These are phyloP conservation scores for Ceratonia siliqua DNA, from an alignment of 306 rosid genomes.

Conservation along the genomic window DNA sequence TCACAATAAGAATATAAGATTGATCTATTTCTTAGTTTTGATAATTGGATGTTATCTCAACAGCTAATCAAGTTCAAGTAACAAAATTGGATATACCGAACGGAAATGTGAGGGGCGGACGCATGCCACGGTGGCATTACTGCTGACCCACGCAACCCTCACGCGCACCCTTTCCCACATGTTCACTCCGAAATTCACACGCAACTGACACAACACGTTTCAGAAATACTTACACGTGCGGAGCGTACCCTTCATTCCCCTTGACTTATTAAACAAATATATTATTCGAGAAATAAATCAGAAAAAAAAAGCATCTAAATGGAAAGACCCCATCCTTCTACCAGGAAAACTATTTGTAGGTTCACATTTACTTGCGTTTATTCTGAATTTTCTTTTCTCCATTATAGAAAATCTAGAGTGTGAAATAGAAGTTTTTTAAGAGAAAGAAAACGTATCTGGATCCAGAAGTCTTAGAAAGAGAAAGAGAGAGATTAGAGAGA, in stretches of 20 bases:
- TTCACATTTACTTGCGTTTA: slow-evolving; percentile 30
- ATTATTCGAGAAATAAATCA: background rate
- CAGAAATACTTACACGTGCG: slow-evolving; percentile 32
- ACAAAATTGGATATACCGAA: slow-evolving; percentile 6
- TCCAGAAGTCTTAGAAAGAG: slow-evolving; percentile 6
- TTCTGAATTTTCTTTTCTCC: background rate
- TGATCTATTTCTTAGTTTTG: no score
- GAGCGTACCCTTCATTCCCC: slow-evolving; percentile 16
- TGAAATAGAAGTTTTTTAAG: slow-evolving; percentile 19
- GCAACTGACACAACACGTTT: slow-evolving; percentile 19
- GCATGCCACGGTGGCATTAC: slow-evolving; percentile 24
- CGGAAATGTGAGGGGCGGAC: slow-evolving; percentile 34
- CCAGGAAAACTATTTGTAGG: slow-evolving; percentile 2
- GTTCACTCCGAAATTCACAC: slow-evolving; percentile 15
- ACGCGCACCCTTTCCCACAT: slow-evolving; percentile 36
- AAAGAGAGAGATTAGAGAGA: slow-evolving; percentile 14
- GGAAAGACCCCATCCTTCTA: slow-evolving; percentile 28
- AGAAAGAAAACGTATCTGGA: slow-evolving; percentile 27
- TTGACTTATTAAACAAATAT: slow-evolving; percentile 16
- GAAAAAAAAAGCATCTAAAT: slow-evolving; percentile 10
- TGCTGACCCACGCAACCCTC: slow-evolving; percentile 29
- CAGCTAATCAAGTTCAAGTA: no score
- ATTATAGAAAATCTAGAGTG: slow-evolving; percentile 19
- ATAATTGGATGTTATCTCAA: no score
- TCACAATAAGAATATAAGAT: no score